phyloP scores from a whole-genome alignment of 1,284 basidiomycete genomes.

The Melampsora americana region DNA sequence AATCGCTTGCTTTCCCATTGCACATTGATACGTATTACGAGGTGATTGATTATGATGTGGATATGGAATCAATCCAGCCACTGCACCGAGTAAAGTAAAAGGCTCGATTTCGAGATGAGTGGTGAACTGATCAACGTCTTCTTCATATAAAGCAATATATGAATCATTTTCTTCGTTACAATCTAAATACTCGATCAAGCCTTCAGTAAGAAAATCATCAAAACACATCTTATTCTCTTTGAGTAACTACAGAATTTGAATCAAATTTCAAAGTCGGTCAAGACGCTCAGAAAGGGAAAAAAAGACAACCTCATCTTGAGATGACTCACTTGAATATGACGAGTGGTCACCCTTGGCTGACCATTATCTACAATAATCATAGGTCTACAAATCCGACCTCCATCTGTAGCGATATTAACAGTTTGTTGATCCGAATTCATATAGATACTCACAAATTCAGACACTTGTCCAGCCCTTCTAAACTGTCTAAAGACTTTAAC shows the following conservation, averaged over 20 bases:
- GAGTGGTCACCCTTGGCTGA: constrained; percentile 69
- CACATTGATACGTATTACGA: constrained; percentile 98
- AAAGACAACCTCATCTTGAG: not conserved
- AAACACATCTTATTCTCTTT: constrained; percentile 77
- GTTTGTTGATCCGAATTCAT: constrained; percentile 93
- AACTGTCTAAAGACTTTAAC: constrained; percentile 86
- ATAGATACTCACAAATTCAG: constrained; percentile 95
- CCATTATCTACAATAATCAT: constrained; percentile 94
- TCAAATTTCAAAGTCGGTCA: constrained; percentile 21
- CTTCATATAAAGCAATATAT: constrained; percentile 91
- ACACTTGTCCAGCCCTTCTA: constrained; percentile 82
- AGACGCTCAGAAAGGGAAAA: not conserved
- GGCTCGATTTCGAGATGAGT: constrained; percentile 99
- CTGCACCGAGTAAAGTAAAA: constrained; percentile 94
- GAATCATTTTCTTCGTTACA: constrained; percentile 99
- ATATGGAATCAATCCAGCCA: constrained; percentile 96
- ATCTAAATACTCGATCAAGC: constrained; percentile 99
- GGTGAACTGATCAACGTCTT: constrained; percentile 72
- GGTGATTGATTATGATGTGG: constrained; percentile 99
- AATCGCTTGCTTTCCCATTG: constrained; percentile 99
- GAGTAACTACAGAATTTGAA: constrained; percentile 61
- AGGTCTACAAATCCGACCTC: constrained; percentile 95
- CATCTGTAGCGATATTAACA: constrained; percentile 95
- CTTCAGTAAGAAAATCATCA: constrained; percentile 88
- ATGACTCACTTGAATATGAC: constrained; percentile 70